Conservation (phyloP, 176 grass and related monocot genomes). For the Aegilops umbellulata region DNA sequence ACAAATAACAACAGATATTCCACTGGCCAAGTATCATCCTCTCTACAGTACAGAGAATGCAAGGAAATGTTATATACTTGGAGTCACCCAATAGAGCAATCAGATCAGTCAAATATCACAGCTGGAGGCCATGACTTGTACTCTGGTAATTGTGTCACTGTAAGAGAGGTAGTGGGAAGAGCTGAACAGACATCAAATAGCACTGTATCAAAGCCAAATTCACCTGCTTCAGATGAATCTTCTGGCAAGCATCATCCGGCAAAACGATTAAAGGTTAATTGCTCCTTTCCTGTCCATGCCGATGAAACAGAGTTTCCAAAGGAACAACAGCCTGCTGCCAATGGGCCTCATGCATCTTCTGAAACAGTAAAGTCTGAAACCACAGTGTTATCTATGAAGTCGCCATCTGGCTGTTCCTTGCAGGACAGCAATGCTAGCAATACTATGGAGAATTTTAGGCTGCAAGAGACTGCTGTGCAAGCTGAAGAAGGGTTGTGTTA, state of each 20-base stretch:
- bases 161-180: constrained; percentile 7
- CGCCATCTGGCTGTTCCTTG: constrained; percentile 8
- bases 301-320: constrained; percentile 24
- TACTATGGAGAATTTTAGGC: constrained; percentile 21
- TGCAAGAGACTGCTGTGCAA: neutral
- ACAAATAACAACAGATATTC: constrained; percentile 1
- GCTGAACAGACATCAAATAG: constrained; percentile 32
- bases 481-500: constrained; percentile 2
- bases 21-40: neutral
- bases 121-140: constrained; percentile 18
- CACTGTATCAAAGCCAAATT: constrained; percentile 38
- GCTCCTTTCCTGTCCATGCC: constrained; percentile 2
- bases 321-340: constrained; percentile 6
- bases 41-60: neutral
- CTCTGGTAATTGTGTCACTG: constrained; percentile 36
- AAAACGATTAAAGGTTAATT: constrained; percentile 43
- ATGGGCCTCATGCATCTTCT: constrained; percentile 12
- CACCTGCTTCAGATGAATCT: constrained; percentile 30
- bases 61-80: constrained; percentile 8
- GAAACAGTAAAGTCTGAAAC: constrained; percentile 18
- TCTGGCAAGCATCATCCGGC: constrained; percentile 29
- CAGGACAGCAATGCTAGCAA: constrained; percentile 2
- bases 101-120: constrained; percentile 35
- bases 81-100: constrained; percentile 17
- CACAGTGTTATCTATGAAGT: constrained; percentile 20